Conservation (phyloP, 2,329 filamentous ascomycete genomes). For the Calonectria montana region DNA sequence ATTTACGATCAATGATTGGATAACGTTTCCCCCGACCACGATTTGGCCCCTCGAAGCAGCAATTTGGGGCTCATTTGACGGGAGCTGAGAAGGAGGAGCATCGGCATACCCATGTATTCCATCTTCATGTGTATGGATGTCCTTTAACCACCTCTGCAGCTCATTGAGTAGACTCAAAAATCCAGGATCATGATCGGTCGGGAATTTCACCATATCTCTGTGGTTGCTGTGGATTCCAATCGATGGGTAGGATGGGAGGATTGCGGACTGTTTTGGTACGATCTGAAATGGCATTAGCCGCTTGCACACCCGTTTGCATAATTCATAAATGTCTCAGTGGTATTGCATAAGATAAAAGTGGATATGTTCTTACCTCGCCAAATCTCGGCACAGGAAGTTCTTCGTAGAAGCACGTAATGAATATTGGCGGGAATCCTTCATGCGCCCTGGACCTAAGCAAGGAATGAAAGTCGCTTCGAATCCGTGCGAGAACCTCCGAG, state of each 20-base stretch:
- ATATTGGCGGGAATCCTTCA: neutral
- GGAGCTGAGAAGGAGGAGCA: neutral
- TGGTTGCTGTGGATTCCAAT: constrained; percentile 6
- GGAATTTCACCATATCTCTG: constrained; percentile 8
- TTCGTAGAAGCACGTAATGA: constrained; percentile 13
- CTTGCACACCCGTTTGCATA: neutral
- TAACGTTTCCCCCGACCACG: neutral
- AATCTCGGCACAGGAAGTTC: neutral
- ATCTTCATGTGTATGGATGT: neutral
- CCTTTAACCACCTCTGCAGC: neutral
- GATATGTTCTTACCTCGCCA: neutral
- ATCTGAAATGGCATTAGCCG: neutral
- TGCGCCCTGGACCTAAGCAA: neutral
- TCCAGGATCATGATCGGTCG: neutral
- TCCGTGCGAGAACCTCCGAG: constrained; percentile 10
- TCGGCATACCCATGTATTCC: neutral
- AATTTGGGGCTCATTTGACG: neutral
- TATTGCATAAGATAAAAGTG: neutral
- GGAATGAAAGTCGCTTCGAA: constrained; percentile 10
- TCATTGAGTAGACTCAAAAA: constrained; percentile 1
- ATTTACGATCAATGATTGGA: constrained; percentile 11
- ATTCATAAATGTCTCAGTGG: neutral
- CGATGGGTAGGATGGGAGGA: constrained; percentile 11
- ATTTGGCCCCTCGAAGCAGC: neutral
- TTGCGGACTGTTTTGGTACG: constrained; percentile 7